Base-by-base conservation (phyloP, 2,329 filamentous ascomycete species). In the Coniochaeta sp. region DNA sequence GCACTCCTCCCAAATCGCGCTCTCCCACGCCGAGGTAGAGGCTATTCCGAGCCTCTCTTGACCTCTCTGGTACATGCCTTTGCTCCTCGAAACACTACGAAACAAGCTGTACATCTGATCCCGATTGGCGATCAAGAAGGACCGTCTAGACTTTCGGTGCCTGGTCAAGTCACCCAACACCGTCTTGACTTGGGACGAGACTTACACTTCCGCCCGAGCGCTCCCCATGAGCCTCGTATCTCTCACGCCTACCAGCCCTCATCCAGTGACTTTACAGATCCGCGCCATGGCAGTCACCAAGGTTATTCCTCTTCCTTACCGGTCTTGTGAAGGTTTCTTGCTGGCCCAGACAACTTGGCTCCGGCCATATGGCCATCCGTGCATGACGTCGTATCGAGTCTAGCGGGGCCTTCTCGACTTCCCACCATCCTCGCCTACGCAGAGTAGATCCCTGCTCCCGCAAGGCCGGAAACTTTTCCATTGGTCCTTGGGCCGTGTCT, bases 101-200 rank as follows among this genome's bases (percentile, higher is more conserved):
- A 64, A 65, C 61, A 51, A 50, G 51, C 51, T 47, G 55, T 49
- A 45, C 55, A 57, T 54, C n/a, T n/a, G n/a, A n/a, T n/a, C 55
- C 58, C 55, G 50, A 54, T 49, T 54, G 63, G 51, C 58, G 63
- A 64, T 66, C 63, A 65, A 57, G 59, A 53, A 60, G 56, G 51
- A 30, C 14, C 40, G 26, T 33, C 26, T 31, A 33, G 3, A 32
- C 26, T 30, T 51, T n/a, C 45, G 14, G 40, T 26, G 3, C 31
- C 26, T 42, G 20, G 33, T 35, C 18, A 42, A 12, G 38, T 42
- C 38, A 42, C 38, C 26, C 20, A 13, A 26, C 18, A 18, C 4
- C 8, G 38, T 14, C 12, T 40, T 24, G 24, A 4, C 38, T 46
- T 33, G 28, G 38, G 35, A 33, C 22, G 33, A 31, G 28, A 24